Percentiles rank a stretch among this genome's conserved stretches.
Evolutionary conservation across 768 basidiomycete genomes (phyloP).

Genomic region (Podaxis sp.): DNA sequence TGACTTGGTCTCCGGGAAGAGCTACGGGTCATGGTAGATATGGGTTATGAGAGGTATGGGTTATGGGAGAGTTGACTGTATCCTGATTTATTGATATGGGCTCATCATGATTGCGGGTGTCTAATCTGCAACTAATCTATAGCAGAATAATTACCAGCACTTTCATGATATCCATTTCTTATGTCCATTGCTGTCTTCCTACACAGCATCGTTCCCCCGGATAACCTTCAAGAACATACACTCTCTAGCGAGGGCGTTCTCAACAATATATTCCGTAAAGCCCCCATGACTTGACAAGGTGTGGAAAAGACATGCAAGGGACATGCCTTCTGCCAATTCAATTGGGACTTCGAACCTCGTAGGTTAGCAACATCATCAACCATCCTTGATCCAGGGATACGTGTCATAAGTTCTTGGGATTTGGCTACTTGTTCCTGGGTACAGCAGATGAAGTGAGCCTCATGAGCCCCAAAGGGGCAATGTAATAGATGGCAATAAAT

Average conservation of each 20-base stretch:
- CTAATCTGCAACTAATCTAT: neutral
- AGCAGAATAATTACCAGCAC: constrained; percentile 7
- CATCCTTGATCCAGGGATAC: constrained; percentile 58
- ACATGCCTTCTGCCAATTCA: constrained; percentile 35
- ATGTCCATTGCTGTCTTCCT: constrained; percentile 34
- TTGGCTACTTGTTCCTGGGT: constrained; percentile 59
- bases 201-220: constrained; percentile 55
- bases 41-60: too few relatives aligned
- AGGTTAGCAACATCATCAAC: constrained; percentile 63
- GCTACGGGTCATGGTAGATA: too few relatives aligned
- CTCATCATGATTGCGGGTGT: neutral
- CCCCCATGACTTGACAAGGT: constrained; percentile 49
- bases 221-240: constrained; percentile 71
- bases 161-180: constrained; percentile 20
- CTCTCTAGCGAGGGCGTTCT: constrained; percentile 70
- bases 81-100: neutral
- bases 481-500: neutral
- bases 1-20: too few relatives aligned
- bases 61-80: too few relatives aligned
- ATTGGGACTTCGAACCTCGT: constrained; percentile 76
- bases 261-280: constrained; percentile 69
- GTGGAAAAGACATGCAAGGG: constrained; percentile 61
- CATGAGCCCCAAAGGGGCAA: constrained; percentile 50
- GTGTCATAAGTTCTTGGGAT: constrained; percentile 61
- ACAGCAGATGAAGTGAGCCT: constrained; percentile 72